Base-by-base conservation (phyloP, 345 rosid species). In the Pistacia vera region DNA sequence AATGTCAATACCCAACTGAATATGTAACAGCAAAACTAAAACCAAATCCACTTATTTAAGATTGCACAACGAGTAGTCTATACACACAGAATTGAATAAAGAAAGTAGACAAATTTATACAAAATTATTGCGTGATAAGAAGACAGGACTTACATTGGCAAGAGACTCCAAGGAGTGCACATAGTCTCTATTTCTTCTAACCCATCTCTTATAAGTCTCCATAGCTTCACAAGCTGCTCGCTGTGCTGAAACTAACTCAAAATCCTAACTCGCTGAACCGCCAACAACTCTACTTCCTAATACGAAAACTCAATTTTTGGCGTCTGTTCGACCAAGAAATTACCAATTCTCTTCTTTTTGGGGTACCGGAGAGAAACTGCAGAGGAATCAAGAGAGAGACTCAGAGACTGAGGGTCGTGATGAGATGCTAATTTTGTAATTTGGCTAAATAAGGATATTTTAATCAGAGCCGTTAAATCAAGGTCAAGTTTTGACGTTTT, bases 131-230 rank as follows among this genome's bases (percentile, higher is more conserved):
- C 8, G 56, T 30, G 52, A 66, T 30, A 58, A 61, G 22, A 41
- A 38, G 12, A 13, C n/a, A 30, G 63, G 18, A 48, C 92, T 92
- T 86, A 97, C 99, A 82, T 89, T 94, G 77, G 97, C 97, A 75
- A 97, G 87, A 69, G 99, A 94, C 80, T 95, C 94, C 71, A 97
- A 75, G 44, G 98, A 91, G 83, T 91, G 95, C 35, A 94, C 97
- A 80, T 88, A 89, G 75, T 90, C 99, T 84, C 80, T 89, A 73
- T 94, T 97, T 75, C 83, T 91, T 83, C 95, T 87, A 62, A 97
- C 91, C 98, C 99, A 94, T 71, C 81, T 81, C 91, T 88, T 93
- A 79, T 96, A 96, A 72, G 90, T 91, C 77, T 92, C 99, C 98
- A 96, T 94, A 73, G 77, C 74, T 72, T 74, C 83, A 72, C 77